Conservation (phyloP, 345 rosid genomes). For the Syzygium jambos region DNA sequence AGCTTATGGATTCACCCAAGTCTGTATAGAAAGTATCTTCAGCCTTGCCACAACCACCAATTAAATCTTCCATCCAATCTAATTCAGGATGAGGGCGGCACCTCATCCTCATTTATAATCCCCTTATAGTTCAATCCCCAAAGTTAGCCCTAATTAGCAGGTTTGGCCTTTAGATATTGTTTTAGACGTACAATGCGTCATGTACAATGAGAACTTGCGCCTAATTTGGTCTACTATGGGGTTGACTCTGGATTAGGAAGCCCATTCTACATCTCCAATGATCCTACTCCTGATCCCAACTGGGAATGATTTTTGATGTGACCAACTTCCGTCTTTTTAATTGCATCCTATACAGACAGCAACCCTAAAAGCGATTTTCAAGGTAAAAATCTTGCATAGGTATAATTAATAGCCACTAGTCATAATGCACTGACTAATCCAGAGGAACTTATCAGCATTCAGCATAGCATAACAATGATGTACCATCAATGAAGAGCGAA, state of each 20-base stretch:
- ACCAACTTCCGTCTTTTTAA: too few relatives aligned
- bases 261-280: not conserved
- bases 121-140: not conserved
- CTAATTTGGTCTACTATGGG: not conserved
- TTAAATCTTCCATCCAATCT: not conserved
- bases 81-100: not conserved
- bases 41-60: not conserved
- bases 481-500: fast-evolving
- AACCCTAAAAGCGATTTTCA: fast-evolving
- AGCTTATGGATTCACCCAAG: not conserved
- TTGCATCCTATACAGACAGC: not conserved
- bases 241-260: not conserved
- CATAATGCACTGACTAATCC: not conserved
- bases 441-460: too few relatives aligned
- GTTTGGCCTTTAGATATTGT: not conserved
- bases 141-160: not conserved
- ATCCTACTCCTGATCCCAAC: not conserved
- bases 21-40: not conserved
- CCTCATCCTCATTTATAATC: too few relatives aligned
- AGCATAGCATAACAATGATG: too few relatives aligned
- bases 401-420: too few relatives aligned
- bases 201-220: not conserved
- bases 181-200: not conserved
- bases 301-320: too few relatives aligned
- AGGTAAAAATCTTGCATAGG: too few relatives aligned